Evolutionary conservation across 2,329 filamentous ascomycete species (phyloP), one percentile per base, ranked within the genome.

Genomic region (Xylaria polymorpha): DNA sequence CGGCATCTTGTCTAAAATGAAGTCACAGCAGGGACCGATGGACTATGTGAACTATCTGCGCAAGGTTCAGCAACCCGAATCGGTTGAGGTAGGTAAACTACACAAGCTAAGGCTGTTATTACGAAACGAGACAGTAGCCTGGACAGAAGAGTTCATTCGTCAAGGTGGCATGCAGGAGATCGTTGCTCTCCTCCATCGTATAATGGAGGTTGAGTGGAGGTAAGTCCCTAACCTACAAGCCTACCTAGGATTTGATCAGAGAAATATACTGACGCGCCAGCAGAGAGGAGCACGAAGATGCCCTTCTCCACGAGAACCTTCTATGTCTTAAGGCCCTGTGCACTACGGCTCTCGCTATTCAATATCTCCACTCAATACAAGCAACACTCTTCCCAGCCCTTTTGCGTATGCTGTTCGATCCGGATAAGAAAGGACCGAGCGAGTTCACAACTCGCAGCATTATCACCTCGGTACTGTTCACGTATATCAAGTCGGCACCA

Each of bases 401-500:
- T 56, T 82, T 98, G 56, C 88, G 88, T 67, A 94, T 98, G 91
- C 85, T 98, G 48, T 98, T 98, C 76, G 94, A 98, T 76, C 93
- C 97, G n/a, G 95, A 98, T 79, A 97, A 94, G 84, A 98, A 98
- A 80, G 96, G 96, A 0, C 96, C 96, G 0, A 97, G 93, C 83
- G 96, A 99, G 80, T 99, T 97, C 79, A 96, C 92, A 4, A 98
- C 96, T 14, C 91, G 96, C 64, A 92, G 91, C 74, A 93, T 98
- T 74, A 92, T 98, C 77, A 93, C 94, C 44, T 96, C 92, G 58
- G 86, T 98, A 7, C 84, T 99, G 29, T 95, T 97, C 77, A 94
- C 92, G 18, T 96, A 97, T 79, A 91, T 98, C 61, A 90, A 94
- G 67, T 87, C 89, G 1, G 89, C 91, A 7, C 75, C 87, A 0